Percentiles rank a stretch among this genome's conserved stretches.
Conservation (phyloP, 2,329 filamentous ascomycete species). For the Colletotrichum abscissum region DNA sequence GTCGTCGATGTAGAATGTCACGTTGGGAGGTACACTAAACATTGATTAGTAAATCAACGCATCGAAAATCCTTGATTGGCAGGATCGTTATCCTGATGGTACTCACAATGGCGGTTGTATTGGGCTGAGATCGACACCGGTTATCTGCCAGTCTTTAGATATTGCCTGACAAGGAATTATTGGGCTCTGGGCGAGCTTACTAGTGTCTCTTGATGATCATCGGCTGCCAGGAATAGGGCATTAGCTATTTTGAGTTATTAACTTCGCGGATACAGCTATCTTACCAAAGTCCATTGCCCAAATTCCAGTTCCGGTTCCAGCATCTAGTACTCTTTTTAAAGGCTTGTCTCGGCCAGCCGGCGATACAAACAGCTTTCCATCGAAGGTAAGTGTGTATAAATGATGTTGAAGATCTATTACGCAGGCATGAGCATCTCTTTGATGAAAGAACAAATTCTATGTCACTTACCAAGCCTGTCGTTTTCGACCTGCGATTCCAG, state of each 20-base stretch:
- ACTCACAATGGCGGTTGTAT: slow-evolving; percentile 51
- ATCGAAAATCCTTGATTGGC: not conserved
- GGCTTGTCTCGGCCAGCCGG: slow-evolving; percentile 32
- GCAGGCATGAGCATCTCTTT: not conserved
- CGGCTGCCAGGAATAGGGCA: slow-evolving; percentile 36
- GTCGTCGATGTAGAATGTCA: slow-evolving; percentile 59
- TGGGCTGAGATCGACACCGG: slow-evolving; percentile 55
- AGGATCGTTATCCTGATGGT: not conserved
- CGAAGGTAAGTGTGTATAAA: slow-evolving; percentile 41
- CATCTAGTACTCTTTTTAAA: slow-evolving; percentile 50
- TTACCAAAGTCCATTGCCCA: slow-evolving; percentile 58
- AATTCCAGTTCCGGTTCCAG: slow-evolving; percentile 60
- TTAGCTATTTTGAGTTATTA: no score
- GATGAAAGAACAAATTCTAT: accelerated
- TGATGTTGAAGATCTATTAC: slow-evolving; percentile 42
- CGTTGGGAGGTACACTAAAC: slow-evolving; percentile 58
- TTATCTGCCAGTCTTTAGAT: slow-evolving; percentile 38
- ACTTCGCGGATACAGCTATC: no score
- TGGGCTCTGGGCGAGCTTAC: slow-evolving; percentile 22
- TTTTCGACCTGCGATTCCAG: slow-evolving; percentile 37
- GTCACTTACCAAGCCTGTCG: slow-evolving; percentile 37
- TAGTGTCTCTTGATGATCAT: slow-evolving; percentile 44
- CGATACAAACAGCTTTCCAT: slow-evolving; percentile 39
- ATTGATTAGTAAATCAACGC: not conserved
- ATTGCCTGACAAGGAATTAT: no score